These are phyloP conservation scores for Biscogniauxia marginata DNA, from an alignment of 2,329 filamentous ascomycete genomes.

Conservation along the genomic window DNA sequence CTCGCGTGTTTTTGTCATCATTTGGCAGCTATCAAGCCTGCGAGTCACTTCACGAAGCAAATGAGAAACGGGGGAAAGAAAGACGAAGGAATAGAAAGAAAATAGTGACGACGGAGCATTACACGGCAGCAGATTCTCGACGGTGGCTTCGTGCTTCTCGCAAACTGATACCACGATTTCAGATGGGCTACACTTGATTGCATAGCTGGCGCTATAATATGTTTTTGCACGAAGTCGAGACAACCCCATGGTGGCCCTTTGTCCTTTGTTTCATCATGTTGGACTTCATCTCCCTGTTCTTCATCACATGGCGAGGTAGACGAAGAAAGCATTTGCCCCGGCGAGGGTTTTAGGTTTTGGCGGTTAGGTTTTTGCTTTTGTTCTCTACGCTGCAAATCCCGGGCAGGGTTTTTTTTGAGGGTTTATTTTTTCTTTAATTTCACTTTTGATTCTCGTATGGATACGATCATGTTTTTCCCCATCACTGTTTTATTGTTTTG, in stretches of 20 bases:
- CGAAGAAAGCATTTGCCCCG: neutral
- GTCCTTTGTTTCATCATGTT: neutral
- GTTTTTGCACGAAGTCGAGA: neutral
- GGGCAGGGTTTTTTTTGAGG: neutral
- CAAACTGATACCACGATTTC: constrained; percentile 4
- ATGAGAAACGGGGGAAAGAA: neutral
- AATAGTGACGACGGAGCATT: neutral
- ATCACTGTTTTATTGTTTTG: neutral
- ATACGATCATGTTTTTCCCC: neutral
- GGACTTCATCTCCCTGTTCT: neutral
- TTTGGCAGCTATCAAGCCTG: neutral
- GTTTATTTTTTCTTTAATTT: neutral
- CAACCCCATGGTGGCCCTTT: neutral
- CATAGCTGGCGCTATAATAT: neutral
- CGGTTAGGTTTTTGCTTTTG: neutral
- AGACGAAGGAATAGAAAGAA: neutral
- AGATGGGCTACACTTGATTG: neutral
- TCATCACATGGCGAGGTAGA: neutral
- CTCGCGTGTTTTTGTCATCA: neutral
- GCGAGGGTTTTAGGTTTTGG: neutral
- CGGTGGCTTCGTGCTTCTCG: constrained; percentile 6
- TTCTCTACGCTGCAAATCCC: neutral
- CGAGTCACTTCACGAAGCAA: neutral
- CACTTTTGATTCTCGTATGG: neutral
- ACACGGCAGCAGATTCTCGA: neutral